phyloP scores from a whole-genome alignment of 208 protist species.

The Wallacemonas sp. region DNA sequence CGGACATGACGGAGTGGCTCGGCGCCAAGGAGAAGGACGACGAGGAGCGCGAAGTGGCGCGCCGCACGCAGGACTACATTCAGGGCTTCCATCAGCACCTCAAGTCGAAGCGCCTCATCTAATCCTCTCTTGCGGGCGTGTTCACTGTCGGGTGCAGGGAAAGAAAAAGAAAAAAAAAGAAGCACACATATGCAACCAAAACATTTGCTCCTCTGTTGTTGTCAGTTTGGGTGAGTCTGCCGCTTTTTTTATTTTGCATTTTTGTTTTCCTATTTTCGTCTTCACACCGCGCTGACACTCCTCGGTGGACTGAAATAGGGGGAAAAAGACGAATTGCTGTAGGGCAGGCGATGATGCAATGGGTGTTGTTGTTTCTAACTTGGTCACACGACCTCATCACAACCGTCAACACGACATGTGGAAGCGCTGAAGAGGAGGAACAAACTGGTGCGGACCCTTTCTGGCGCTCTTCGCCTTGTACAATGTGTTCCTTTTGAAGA shows the following conservation, averaged over 20 bases:
- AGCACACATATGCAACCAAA: too few species aligned
- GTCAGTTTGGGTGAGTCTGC: too few species aligned
- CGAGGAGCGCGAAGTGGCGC: conserved; percentile 85
- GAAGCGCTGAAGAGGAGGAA: not conserved
- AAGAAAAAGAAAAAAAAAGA: not conserved
- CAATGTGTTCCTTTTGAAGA: too few species aligned
- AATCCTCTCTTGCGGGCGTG: conserved; percentile 9
- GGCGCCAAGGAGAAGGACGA: conserved; percentile 88
- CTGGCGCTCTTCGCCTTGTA: too few species aligned
- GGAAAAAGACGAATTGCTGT: too few species aligned
- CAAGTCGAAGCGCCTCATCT: conserved; percentile 88
- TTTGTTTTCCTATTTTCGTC: too few species aligned
- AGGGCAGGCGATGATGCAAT: not conserved
- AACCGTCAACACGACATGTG: not conserved
- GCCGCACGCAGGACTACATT: conserved; percentile 89
- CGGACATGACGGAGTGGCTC: conserved; percentile 91
- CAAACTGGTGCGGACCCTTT: not conserved
- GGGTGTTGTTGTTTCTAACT: not conserved
- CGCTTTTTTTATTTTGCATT: too few species aligned
- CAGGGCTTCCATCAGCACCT: conserved; percentile 91
- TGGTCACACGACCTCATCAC: conserved; percentile 3
- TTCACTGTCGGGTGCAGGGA: too few species aligned
- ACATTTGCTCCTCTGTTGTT: too few species aligned
- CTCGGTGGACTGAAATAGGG: too few species aligned
- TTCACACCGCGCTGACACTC: too few species aligned